These are phyloP conservation scores for Sugiyamaella americana DNA, from an alignment of 805 yeast species.

Conservation along the genomic window DNA sequence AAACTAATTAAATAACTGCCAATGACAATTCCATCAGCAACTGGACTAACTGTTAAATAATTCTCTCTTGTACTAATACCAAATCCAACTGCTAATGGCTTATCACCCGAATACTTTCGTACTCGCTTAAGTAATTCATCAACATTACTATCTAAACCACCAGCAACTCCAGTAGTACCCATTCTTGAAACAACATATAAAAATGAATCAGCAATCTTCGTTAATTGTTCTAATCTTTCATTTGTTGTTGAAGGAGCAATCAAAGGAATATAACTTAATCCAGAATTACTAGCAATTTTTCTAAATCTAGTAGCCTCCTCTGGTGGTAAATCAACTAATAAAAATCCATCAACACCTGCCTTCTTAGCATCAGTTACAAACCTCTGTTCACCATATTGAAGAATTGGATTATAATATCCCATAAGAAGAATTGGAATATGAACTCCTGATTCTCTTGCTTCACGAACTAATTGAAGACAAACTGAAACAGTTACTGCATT, in stretches of 20 bases:
- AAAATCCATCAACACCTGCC: conserved; percentile 93
- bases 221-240: conserved; percentile 70
- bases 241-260: conserved; percentile 97
- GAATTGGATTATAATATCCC: conserved; percentile 97
- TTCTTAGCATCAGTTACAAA: conserved; percentile 69
- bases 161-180: conserved; percentile 94
- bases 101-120: conserved; percentile 62
- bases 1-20: conserved; percentile 79
- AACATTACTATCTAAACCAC: conserved; percentile 56
- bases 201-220: conserved; percentile 88
- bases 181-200: conserved; percentile 94
- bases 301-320: conserved; percentile 92
- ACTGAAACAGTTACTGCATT: conserved; percentile 72
- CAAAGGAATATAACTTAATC: conserved; percentile 81
- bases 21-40: conserved; percentile 93
- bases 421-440: conserved; percentile 83
- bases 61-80: conserved; percentile 95
- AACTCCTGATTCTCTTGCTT: conserved; percentile 79
- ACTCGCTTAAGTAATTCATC: conserved; percentile 68
- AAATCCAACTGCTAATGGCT: conserved; percentile 91
- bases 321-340: conserved; percentile 94
- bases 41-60: conserved; percentile 65
- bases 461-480: conserved; percentile 62
- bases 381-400: conserved; percentile 82
- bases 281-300: conserved; percentile 57